Percentiles rank a stretch among this genome's conserved stretches.
Evolutionary conservation across 768 basidiomycete species (phyloP).

Genomic region (Lactarius quietus): DNA sequence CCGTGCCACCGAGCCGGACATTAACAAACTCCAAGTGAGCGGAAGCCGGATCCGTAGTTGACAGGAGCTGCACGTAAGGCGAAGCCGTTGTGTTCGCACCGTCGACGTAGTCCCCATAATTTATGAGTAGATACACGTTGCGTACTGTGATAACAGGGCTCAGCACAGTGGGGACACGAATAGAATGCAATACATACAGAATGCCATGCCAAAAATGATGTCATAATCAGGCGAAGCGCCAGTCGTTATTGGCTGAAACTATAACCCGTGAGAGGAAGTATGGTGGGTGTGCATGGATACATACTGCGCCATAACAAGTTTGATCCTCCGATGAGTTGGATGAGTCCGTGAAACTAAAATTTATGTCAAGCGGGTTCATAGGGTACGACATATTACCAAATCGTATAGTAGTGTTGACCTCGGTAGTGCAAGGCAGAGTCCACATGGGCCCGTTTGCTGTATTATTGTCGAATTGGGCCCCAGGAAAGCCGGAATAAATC

Average conservation of each 20-base stretch:
- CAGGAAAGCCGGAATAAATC: slow-evolving; percentile 54
- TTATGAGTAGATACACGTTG: slow-evolving; percentile 59
- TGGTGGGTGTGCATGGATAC: slow-evolving; percentile 23
- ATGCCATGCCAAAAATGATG: slow-evolving; percentile 70
- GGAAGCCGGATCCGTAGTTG: slow-evolving; percentile 47
- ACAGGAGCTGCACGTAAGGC: slow-evolving; percentile 63
- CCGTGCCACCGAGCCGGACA: slow-evolving; percentile 29
- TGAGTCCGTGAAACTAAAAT: slow-evolving; percentile 26
- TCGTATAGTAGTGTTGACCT: slow-evolving; percentile 62
- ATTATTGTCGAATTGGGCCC: slow-evolving; percentile 46
- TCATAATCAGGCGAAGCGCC: slow-evolving; percentile 51
- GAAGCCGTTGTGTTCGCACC: slow-evolving; percentile 36
- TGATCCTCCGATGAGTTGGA: slow-evolving; percentile 28
- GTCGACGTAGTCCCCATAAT: slow-evolving; percentile 61
- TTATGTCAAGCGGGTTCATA: slow-evolving; percentile 64
- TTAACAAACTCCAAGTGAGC: slow-evolving; percentile 38
- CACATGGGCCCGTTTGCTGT: slow-evolving; percentile 46
- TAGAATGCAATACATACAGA: slow-evolving; percentile 42
- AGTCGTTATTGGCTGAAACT: slow-evolving; percentile 70
- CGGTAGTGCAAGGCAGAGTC: slow-evolving; percentile 58
- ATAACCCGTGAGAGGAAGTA: slow-evolving; percentile 6
- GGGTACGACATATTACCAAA: slow-evolving; percentile 56
- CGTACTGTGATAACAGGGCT: slow-evolving; percentile 43
- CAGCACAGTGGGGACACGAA: neutral
- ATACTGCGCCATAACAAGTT: slow-evolving; percentile 45